Evolutionary conservation across 805 yeast species (phyloP).

Genomic region (Groenewaldozyma salmanticensis): DNA sequence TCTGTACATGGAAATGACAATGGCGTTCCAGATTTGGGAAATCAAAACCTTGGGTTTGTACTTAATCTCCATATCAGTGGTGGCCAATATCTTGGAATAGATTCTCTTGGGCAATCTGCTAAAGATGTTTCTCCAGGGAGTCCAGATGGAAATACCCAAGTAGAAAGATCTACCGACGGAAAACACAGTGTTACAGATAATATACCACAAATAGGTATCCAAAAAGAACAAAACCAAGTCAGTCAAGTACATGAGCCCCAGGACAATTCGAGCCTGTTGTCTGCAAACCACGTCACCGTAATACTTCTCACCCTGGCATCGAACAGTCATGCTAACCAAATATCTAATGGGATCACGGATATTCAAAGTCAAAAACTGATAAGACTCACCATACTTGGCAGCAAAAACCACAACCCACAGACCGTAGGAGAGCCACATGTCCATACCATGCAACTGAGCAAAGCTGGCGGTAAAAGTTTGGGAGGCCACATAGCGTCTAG

Average conservation of each 20-base stretch:
- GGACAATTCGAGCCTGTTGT: conserved; percentile 79
- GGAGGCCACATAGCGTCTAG: conserved; percentile 54
- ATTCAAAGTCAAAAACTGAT: conserved; percentile 80
- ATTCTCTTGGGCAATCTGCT: conserved; percentile 98
- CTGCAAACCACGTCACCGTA: conserved; percentile 65
- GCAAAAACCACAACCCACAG: conserved; percentile 84
- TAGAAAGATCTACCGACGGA: conserved; percentile 97
- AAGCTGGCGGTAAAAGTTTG: conserved; percentile 94
- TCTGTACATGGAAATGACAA: conserved; percentile 98
- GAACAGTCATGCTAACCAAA: conserved; percentile 73
- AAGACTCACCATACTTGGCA: conserved; percentile 86
- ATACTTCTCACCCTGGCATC: conserved; percentile 95
- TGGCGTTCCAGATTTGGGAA: conserved; percentile 98
- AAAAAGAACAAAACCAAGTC: conserved; percentile 93
- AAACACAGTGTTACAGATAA: conserved; percentile 86
- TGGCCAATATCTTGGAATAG: conserved; percentile 93
- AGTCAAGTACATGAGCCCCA: conserved; percentile 87
- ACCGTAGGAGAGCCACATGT: conserved; percentile 92
- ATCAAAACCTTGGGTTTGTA: conserved; percentile 97
- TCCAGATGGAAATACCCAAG: conserved; percentile 95
- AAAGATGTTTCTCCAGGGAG: conserved; percentile 99
- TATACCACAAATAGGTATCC: conserved; percentile 99
- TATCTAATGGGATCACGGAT: conserved; percentile 91
- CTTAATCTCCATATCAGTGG: conserved; percentile 98
- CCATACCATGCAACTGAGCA: conserved; percentile 70